Evolutionary conservation across 805 yeast genomes (phyloP).

Genomic region (Candida sphagnicola): DNA sequence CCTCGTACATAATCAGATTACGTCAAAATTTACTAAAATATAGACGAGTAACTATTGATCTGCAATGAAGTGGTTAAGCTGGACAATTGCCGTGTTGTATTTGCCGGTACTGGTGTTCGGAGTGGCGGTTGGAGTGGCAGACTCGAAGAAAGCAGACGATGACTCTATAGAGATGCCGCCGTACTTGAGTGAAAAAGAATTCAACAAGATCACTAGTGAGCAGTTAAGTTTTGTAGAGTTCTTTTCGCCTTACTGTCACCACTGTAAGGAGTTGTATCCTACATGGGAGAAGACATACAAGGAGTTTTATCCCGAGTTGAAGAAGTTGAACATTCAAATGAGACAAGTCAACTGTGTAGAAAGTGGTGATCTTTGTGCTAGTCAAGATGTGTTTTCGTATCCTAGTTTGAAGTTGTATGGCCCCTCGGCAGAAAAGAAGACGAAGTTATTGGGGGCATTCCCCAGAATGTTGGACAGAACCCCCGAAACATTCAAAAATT

Average conservation of each 20-base stretch:
- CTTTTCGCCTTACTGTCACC: slow-evolving; percentile 84
- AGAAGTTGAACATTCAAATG: slow-evolving; percentile 47
- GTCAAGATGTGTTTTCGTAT: slow-evolving; percentile 59
- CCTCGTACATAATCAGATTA: too few relatives aligned
- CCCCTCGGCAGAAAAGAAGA: slow-evolving; percentile 37
- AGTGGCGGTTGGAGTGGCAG: not conserved
- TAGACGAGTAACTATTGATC: too few relatives aligned
- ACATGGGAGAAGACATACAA: slow-evolving; percentile 69
- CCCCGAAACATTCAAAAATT: slow-evolving; percentile 46
- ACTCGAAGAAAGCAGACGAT: slow-evolving; percentile 4
- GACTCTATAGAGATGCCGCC: slow-evolving; percentile 39
- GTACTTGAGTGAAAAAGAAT: slow-evolving; percentile 45
- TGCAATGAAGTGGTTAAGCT: not conserved
- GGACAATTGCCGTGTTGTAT: not conserved
- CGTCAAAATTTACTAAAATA: too few relatives aligned
- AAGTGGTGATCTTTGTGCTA: slow-evolving; percentile 78
- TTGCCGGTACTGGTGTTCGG: not conserved
- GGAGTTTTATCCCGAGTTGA: slow-evolving; percentile 42
- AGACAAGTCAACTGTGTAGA: slow-evolving; percentile 83
- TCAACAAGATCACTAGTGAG: slow-evolving; percentile 44
- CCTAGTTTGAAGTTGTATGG: slow-evolving; percentile 73
- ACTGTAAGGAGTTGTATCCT: slow-evolving; percentile 79
- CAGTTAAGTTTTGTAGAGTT: slow-evolving; percentile 80
- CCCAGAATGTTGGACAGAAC: slow-evolving; percentile 47
- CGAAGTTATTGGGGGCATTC: slow-evolving; percentile 35